Base-by-base conservation (phyloP, 768 basidiomycete genomes). In the Udeniomyces megalosporus region DNA sequence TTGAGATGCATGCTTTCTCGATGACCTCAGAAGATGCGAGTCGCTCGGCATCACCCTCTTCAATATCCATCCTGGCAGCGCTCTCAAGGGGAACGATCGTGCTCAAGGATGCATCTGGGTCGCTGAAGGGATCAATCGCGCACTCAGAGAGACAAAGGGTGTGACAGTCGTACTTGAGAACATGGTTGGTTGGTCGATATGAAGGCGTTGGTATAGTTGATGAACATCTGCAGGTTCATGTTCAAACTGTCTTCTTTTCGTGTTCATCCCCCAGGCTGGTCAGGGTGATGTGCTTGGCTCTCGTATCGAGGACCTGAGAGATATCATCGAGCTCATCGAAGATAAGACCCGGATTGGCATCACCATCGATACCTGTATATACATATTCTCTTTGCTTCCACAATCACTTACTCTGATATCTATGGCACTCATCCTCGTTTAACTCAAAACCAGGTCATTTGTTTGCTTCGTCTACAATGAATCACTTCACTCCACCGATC, bases 301-400 rank as follows among this genome's bases (percentile, higher is more conserved):
- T 2, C 76, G 78, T 29, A 87, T 89, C 67, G 71, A 77, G 4
- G 82, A 91, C 62, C 70, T 91, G 7, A 79, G 77, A 0, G 76
- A 74, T 2, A 88, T 91, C 52, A 90, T 92, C 48, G 70, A 75
- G 0, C 75, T 76, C 24, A 84, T 91, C 1, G 76, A 83, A 3
- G 81, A 89, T 69, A 89, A 89, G 72, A 74, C 74, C 0, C 73
- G 88, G 50, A 81, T 91, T 2, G 85, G 86, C 0, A 83, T 90
- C 4, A 91, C 88, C 71, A 74, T 92, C 46, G 88, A 92, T 72
- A 90, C 89, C 0, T 91, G 88, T 83, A 67, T 54, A 76, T n/a
- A n/a, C n/a, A n/a, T n/a, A n/a, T n/a, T n/a, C n/a, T n/a, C n/a
- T n/a, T n/a, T n/a, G n/a, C n/a, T n/a, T n/a, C n/a, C n/a, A n/a